These are phyloP conservation scores for Nakazawaea molendinolei DNA, from an alignment of 805 yeast genomes.

Conservation along the genomic window DNA sequence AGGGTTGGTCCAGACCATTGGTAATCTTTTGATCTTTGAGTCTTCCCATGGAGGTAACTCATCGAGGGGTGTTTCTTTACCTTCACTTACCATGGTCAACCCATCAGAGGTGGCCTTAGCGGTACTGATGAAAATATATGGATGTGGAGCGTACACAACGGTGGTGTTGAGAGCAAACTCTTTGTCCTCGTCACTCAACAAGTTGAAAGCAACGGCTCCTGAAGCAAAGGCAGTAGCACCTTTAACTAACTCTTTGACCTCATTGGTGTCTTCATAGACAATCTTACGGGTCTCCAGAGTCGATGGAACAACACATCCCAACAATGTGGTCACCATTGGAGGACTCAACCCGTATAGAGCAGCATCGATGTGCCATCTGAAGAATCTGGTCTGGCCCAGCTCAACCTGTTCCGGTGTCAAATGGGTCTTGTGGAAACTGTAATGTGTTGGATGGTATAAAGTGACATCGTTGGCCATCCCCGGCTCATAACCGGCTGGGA, in stretches of 20 bases:
- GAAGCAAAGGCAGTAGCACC: constrained; percentile 89
- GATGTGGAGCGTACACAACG: constrained; percentile 88
- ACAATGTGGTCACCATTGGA: constrained; percentile 77
- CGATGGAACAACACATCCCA: constrained; percentile 78
- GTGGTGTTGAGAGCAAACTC: constrained; percentile 69
- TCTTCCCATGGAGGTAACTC: constrained; percentile 82
- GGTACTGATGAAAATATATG: constrained; percentile 76
- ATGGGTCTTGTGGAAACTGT: constrained; percentile 66
- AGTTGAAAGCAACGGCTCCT: constrained; percentile 72
- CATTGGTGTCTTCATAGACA: constrained; percentile 59
- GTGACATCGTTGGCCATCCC: constrained; percentile 34
- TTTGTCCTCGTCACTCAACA: constrained; percentile 63
- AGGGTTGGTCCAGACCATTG: constrained; percentile 91
- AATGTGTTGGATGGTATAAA: constrained; percentile 81
- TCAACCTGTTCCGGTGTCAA: constrained; percentile 59
- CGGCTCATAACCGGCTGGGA: constrained; percentile 48
- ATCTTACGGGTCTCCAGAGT: constrained; percentile 55
- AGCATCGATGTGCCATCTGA: constrained; percentile 93
- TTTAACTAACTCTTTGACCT: constrained; percentile 59
- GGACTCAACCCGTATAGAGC: constrained; percentile 84
- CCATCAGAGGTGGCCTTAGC: constrained; percentile 85
- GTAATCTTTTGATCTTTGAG: constrained; percentile 66
- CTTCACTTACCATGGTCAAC: constrained; percentile 76
- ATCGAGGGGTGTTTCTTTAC: constrained; percentile 59
- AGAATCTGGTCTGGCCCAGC: constrained; percentile 66